These are phyloP conservation scores for Colletotrichum kahawae DNA, from an alignment of 2,329 filamentous ascomycete species.

Conservation along the genomic window DNA sequence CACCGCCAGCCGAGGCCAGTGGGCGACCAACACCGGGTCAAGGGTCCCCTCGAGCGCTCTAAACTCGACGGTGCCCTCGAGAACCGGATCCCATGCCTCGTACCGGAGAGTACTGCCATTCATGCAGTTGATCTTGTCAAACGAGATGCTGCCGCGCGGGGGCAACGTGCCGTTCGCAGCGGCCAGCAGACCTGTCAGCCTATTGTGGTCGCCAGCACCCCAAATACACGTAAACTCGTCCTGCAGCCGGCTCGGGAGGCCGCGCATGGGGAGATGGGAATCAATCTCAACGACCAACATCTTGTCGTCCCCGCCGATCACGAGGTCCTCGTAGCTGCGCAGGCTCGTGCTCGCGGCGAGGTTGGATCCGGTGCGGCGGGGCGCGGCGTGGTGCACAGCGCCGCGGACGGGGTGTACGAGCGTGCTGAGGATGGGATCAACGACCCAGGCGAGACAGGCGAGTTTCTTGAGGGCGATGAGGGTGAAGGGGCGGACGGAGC, in stretches of 20 bases:
- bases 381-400: not conserved
- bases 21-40: not conserved
- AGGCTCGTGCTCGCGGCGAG: not conserved
- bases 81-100: not conserved
- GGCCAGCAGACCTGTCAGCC: not conserved
- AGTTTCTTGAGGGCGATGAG: not conserved
- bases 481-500: not conserved
- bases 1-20: not conserved
- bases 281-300: not conserved
- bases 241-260: not conserved
- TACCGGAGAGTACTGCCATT: not conserved
- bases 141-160: not conserved
- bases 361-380: not conserved
- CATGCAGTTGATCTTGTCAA: not conserved
- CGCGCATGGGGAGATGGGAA: not conserved
- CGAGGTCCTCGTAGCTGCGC: not conserved
- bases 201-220: not conserved
- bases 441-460: not conserved
- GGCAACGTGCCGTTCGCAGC: not conserved
- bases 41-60: slow-evolving; percentile 5
- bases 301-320: not conserved
- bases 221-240: not conserved
- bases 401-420: not conserved
- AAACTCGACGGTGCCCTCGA: slow-evolving; percentile 6
- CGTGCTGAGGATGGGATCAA: not conserved